Evolutionary conservation across 495 filamentous ascomycete species (phyloP).

Genomic region (Astrocystis sublimbata): DNA sequence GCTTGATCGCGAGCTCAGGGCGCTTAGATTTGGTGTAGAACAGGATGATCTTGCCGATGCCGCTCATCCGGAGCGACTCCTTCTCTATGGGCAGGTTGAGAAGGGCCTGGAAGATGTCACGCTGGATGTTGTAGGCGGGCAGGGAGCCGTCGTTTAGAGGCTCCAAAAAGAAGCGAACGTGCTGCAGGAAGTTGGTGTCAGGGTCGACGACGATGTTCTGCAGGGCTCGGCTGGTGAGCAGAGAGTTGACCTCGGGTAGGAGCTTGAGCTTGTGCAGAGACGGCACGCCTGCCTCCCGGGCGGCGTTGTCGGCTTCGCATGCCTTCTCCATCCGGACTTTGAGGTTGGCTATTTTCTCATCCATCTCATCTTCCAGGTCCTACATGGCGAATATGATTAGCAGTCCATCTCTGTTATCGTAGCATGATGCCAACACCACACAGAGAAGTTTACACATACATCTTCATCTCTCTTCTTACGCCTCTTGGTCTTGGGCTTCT

Average conservation of each 20-base stretch:
- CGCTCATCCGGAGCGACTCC: constrained; percentile 82
- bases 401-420: background rate
- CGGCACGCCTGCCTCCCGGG: constrained; percentile 71
- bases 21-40: constrained; percentile 96
- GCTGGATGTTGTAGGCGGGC: constrained; percentile 95
- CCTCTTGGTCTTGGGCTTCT: constrained; percentile 60
- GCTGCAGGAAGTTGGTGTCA: constrained; percentile 90
- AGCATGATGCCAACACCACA: no score
- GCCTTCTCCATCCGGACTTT: constrained; percentile 91
- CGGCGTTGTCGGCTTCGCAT: constrained; percentile 79
- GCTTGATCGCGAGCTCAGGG: constrained; percentile 83
- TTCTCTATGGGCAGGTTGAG: constrained; percentile 82
- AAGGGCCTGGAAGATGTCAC: constrained; percentile 82
- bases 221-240: constrained; percentile 85
- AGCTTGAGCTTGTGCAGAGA: constrained; percentile 93
- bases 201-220: constrained; percentile 83
- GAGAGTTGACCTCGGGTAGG: constrained; percentile 84
- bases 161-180: constrained; percentile 95
- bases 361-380: constrained; percentile 87
- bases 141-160: constrained; percentile 89
- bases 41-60: constrained; percentile 91
- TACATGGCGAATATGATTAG: constrained; percentile 31
- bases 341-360: constrained; percentile 85
- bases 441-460: no score
- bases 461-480: constrained; percentile 86